phyloP scores from a whole-genome alignment of 257 asterid genomes.

The Solanum pennellii region DNA sequence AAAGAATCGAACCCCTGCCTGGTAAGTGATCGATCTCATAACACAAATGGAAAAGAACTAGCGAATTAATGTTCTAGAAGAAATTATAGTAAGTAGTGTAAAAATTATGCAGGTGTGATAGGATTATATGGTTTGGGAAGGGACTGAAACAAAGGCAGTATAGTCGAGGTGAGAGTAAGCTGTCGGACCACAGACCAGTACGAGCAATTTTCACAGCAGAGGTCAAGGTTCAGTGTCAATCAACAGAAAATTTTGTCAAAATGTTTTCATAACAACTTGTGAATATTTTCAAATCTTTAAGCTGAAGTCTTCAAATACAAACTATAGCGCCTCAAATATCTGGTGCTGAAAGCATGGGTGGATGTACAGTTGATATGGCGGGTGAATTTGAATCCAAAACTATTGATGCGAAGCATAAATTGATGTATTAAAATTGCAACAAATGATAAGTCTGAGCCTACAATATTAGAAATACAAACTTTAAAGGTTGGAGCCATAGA shows the following conservation, averaged over 20 bases:
- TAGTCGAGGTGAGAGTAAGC: constrained; percentile 37
- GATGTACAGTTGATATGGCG: not conserved
- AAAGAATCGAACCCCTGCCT: constrained; percentile 48
- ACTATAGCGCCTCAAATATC: not conserved
- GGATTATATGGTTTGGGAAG: constrained; percentile 53
- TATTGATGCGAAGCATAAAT: not conserved
- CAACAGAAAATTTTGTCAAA: not conserved
- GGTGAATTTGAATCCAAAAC: not conserved
- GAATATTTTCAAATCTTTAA: not conserved
- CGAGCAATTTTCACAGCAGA: constrained; percentile 35
- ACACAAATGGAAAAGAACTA: not conserved
- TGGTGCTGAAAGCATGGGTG: not conserved
- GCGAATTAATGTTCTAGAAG: not conserved
- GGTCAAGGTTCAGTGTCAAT: constrained; percentile 9
- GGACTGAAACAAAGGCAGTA: constrained; percentile 46
- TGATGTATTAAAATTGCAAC: not conserved
- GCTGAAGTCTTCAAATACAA: not conserved
- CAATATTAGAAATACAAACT: not conserved
- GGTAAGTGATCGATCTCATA: constrained; percentile 19
- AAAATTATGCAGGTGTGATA: constrained; percentile 43
- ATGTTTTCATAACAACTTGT: not conserved
- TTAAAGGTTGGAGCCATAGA: not conserved
- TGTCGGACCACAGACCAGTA: constrained; percentile 66
- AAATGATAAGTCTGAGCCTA: not conserved
- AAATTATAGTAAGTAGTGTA: not conserved